Conservation (phyloP, 805 yeast genomes). For the Jamesozyma rosinii region DNA sequence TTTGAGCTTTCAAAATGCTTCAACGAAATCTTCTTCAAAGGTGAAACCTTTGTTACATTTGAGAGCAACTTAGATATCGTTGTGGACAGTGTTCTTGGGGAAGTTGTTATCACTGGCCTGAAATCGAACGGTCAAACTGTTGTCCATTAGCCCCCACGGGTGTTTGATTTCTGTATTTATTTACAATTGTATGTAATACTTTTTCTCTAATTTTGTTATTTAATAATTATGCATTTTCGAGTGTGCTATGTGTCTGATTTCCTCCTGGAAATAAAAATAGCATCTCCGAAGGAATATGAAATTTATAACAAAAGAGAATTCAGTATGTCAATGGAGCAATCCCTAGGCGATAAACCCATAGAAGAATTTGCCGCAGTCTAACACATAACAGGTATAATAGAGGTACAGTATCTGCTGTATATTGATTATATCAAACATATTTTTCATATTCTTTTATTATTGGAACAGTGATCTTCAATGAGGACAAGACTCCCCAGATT, state of each 20-base stretch:
- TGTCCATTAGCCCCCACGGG: slow-evolving; percentile 9
- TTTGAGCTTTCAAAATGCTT: slow-evolving; percentile 36
- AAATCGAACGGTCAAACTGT: slow-evolving; percentile 22
- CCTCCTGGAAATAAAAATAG: too few relatives aligned
- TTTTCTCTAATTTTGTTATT: too few relatives aligned
- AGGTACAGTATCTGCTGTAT: too few relatives aligned
- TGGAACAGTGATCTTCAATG: not conserved
- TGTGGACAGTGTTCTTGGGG: slow-evolving; percentile 20
- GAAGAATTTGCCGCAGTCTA: too few relatives aligned
- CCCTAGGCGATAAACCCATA: too few relatives aligned
- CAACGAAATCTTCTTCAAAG: slow-evolving; percentile 34
- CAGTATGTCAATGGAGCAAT: too few relatives aligned
- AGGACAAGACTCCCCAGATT: not conserved
- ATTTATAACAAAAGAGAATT: too few relatives aligned
- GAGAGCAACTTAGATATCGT: slow-evolving; percentile 20
- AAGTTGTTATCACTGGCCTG: slow-evolving; percentile 21
- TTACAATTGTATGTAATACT: not conserved
- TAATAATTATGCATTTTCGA: too few relatives aligned
- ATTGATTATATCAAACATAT: too few relatives aligned
- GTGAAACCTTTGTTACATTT: slow-evolving; percentile 29
- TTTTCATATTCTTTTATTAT: not conserved
- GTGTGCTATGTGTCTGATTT: too few relatives aligned
- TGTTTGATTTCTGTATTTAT: not conserved
- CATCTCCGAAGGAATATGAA: too few relatives aligned
- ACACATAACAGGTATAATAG: too few relatives aligned